Evolutionary conservation across 306 rosid species (phyloP), one percentile per base, ranked within the genome.

Genomic region (Lathyrus tuberosus): DNA sequence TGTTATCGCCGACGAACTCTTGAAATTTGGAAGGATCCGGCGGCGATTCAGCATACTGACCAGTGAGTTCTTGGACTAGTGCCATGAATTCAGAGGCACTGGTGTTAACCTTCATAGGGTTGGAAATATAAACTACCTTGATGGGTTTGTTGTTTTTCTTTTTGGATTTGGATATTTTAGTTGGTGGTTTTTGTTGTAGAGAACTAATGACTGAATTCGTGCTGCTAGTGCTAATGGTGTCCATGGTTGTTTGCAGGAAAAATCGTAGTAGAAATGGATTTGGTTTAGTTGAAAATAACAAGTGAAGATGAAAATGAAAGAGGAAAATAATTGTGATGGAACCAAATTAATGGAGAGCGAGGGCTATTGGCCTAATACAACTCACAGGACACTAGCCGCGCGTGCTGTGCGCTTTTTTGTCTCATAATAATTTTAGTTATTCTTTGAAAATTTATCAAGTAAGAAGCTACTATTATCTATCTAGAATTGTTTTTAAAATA

Each of bases 41-140:
- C 0, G 97, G 96, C 4, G 76, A 77, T 30, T 85, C 89, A 10
- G 96, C 82, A 43, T 90, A 74, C 43, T 81, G 93, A 61, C 96
- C 96, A 0, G 96, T 90, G 75, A 90, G 93, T 11, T 90, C 83
- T 63, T 90, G 93, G 8, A 90, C 96, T 22, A 90, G 35, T 15
- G 93, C 86, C 61, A 81, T 82, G 54, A 90, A 90, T 5, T 79
- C 41, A 0, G 93, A 71, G 10, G 91, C 89, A n/a, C 81, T 82
- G 52, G 89, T 75, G 44, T 75, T 87, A 18, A 87, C 81, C 77
- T 72, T 87, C 91, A 85, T 87, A 22, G 96, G 96, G 74, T 84
- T 90, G 2, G 96, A 87, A 69, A 89, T 89, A 79, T 89, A 87
- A 0, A 90, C 96, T 0, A 90, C 89, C 65, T 82, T 90, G 62